phyloP scores from a whole-genome alignment of 768 basidiomycete species.

The Hysterangium stoloniferum region DNA sequence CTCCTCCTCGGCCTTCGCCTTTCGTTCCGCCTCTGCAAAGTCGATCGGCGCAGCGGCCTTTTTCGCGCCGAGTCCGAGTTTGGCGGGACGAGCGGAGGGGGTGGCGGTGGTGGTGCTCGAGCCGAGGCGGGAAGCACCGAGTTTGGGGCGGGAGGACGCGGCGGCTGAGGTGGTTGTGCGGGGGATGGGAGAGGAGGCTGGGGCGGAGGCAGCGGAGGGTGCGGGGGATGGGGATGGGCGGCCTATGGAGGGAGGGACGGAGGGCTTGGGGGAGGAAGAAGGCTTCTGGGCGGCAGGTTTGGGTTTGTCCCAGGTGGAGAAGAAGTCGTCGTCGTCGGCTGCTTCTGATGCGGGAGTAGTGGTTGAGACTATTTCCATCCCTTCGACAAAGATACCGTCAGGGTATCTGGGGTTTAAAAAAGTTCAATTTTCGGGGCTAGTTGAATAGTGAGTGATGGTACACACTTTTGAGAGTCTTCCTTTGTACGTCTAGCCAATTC shows the following conservation, averaged over 20 bases:
- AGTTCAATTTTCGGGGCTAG: not conserved
- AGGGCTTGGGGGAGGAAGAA: conserved; percentile 25
- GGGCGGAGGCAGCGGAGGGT: conserved; percentile 25
- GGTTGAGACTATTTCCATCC: conserved; percentile 43
- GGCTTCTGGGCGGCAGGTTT: conserved; percentile 47
- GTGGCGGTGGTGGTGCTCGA: conserved; percentile 25
- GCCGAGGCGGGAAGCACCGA: conserved; percentile 36
- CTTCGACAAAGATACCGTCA: conserved; percentile 72
- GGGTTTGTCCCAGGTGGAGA: conserved; percentile 93
- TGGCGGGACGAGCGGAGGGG: conserved; percentile 38
- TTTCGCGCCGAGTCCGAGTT: conserved; percentile 85
- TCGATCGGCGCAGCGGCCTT: conserved; percentile 77
- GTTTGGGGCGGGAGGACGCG: conserved; percentile 28
- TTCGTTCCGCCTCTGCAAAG: conserved; percentile 90
- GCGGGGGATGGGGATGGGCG: conserved; percentile 35
- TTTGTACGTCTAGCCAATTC: conserved; percentile 74
- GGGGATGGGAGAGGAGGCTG: conserved; percentile 42
- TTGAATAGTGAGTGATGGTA: conserved; percentile 5
- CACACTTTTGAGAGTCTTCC: conserved; percentile 66
- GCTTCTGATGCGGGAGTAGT: conserved; percentile 25
- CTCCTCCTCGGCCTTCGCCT: conserved; percentile 88
- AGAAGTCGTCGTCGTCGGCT: conserved; percentile 72
- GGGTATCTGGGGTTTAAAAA: conserved; percentile 50
- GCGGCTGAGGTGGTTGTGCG: conserved; percentile 18
- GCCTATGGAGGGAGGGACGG: conserved; percentile 53